Base-by-base conservation (phyloP, 148 eudicot genomes). In the Euryodendron excelsum region DNA sequence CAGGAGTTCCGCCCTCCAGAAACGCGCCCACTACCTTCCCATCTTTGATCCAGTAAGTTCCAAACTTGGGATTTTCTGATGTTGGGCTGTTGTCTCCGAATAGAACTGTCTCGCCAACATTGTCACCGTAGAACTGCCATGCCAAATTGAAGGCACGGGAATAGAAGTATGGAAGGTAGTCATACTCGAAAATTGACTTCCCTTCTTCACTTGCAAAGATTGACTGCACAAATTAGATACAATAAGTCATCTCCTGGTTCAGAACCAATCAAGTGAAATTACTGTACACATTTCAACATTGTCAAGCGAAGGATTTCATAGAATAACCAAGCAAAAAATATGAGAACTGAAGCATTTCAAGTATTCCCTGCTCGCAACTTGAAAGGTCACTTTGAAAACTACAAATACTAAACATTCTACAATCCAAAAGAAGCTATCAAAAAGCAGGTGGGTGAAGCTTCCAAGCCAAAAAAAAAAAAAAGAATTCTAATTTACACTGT, bases 101-200 rank as follows among this genome's bases (percentile, higher is more conserved):
- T 37, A 84, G 30, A 21, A 91, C 94, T 0, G 88, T 62, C 1
- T 91, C 98, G 47, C 96, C 98, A 14, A 87, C 98, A 73, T 93
- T 91, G 77, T 94, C 98, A 3, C 98, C 98, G 18, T 91, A 93
- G 82, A 93, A 91, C 76, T 91, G 98, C 98, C 96, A 91, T 18
- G 96, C 89, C 45, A 93, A 88, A 82, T 89, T 92, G 55, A 93
- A 93, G 37, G 98, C 74, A 62, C 98, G 94, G 47, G 98, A 93
- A 70, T 93, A 93, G 88, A 93, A 93, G 89, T 72, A 91, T 69
- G 98, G 98, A 48, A 93, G 85, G 81, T 93, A 91, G 79, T 91
- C 98, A 56, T 93, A 93, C 76, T 88, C 96, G 1, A 91, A 94
- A 23, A 90, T 69, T 6, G 92, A 47, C 41, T 84, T 80, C 30